Conservation (phyloP, 768 basidiomycete genomes). For the Kwoniella sp. region DNA sequence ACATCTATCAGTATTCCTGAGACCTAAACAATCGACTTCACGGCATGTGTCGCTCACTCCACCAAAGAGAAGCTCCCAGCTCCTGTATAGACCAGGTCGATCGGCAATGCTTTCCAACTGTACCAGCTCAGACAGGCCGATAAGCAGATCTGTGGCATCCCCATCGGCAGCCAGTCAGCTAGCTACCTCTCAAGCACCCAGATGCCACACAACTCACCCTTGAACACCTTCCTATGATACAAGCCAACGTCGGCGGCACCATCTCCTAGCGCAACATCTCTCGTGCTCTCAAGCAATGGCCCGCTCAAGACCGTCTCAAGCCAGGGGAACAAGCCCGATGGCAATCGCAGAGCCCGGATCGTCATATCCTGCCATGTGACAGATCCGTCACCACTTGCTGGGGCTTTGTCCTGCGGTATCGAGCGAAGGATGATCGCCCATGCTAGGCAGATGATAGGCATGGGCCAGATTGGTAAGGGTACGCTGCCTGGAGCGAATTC, state of each 20-base stretch:
- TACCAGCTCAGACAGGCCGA: conserved; percentile 72
- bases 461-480: conserved; percentile 65
- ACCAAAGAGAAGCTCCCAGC: conserved; percentile 49
- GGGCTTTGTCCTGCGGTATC: conserved; percentile 53
- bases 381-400: conserved; percentile 60
- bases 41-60: conserved; percentile 26
- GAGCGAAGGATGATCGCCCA: conserved; percentile 76
- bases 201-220: conserved; percentile 63
- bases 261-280: conserved; percentile 70
- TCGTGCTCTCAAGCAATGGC: conserved; percentile 65
- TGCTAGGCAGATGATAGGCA: conserved; percentile 71
- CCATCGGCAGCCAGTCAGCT: conserved; percentile 6
- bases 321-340: conserved; percentile 57
- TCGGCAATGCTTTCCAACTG: conserved; percentile 71
- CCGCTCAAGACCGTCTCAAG: conserved; percentile 56
- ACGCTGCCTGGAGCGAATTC: conserved; percentile 65
- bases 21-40: too few species aligned
- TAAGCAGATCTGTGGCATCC: conserved; percentile 66
- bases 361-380: conserved; percentile 65
- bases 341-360: conserved; percentile 64
- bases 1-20: background rate
- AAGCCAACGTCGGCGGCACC: conserved; percentile 65
- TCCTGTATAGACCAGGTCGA: conserved; percentile 40
- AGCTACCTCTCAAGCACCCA: conserved; percentile 14
- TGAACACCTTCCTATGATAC: conserved; percentile 73